Conservation (phyloP, 225 moss, liverwort and hornwort species). For the Neckera pumila region DNA sequence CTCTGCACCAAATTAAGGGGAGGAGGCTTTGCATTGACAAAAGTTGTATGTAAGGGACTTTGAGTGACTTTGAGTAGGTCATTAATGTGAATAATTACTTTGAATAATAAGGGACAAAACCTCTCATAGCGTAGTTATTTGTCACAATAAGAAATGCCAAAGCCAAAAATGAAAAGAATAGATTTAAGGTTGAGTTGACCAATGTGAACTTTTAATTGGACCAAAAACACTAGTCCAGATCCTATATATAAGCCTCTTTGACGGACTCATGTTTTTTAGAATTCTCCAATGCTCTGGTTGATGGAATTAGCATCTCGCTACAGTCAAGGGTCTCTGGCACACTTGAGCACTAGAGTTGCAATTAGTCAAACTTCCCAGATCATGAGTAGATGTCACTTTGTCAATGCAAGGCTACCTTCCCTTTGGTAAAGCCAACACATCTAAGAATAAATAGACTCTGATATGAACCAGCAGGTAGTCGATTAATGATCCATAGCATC, state of each 20-base stretch:
- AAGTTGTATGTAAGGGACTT: background rate
- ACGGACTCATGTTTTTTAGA: fast-evolving
- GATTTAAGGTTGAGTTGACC: background rate
- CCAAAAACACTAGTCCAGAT: background rate
- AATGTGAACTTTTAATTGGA: background rate
- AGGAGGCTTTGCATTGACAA: background rate
- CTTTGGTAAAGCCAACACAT: background rate
- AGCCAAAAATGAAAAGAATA: background rate
- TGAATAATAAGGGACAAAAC: background rate
- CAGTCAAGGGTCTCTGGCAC: no score
- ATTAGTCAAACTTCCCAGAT: background rate
- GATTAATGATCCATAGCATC: background rate
- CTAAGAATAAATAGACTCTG: background rate
- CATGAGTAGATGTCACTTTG: background rate
- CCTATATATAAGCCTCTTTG: background rate
- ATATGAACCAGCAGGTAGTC: background rate
- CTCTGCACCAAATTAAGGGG: background rate
- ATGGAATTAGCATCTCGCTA: no score
- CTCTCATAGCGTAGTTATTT: background rate
- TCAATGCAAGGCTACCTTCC: background rate
- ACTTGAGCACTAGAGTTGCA: no score
- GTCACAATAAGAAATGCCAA: background rate
- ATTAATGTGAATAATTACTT: background rate
- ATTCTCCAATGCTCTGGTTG: background rate
- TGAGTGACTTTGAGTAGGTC: background rate